Conservation (phyloP, 768 basidiomycete species). For the Gautieria morchelliformis region DNA sequence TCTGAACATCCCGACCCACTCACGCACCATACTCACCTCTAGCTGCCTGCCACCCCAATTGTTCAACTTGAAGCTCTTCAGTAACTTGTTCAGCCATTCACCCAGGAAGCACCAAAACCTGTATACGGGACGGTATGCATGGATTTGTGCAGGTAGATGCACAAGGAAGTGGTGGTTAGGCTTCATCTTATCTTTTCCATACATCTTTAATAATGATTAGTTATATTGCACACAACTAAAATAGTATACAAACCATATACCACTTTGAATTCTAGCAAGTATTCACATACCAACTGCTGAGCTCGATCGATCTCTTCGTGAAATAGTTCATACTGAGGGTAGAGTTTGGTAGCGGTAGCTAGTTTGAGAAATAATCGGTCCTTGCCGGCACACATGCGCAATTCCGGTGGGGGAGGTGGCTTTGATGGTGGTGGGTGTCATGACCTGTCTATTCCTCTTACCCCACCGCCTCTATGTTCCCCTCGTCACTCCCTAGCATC, state of each 20-base stretch:
- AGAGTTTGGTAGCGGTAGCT: background rate
- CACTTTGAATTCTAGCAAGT: conserved; percentile 3
- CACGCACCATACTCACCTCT: conserved; percentile 23
- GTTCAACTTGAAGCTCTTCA: conserved; percentile 28
- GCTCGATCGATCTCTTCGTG: background rate
- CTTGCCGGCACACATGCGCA: background rate
- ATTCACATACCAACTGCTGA: background rate
- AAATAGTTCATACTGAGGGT: background rate
- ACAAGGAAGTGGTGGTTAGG: conserved; percentile 31
- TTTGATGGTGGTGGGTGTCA: background rate
- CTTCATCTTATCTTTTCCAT: conserved; percentile 20
- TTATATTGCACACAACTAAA: background rate
- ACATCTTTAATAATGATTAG: conserved; percentile 19
- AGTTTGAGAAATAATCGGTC: background rate
- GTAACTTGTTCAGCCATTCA: conserved; percentile 27
- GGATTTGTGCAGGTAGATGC: conserved; percentile 19
- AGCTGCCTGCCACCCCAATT: conserved; percentile 26
- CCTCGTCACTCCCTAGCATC: too few relatives aligned
- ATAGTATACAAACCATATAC: background rate
- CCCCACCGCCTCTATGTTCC: background rate
- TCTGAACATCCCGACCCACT: conserved; percentile 12
- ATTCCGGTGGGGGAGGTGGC: background rate
- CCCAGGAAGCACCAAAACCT: too few relatives aligned
- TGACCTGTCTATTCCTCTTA: background rate
- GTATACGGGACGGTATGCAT: conserved; percentile 27